These are phyloP conservation scores for Gnetum montanum DNA, from an alignment of 75 land plant genomes.

Conservation along the genomic window DNA sequence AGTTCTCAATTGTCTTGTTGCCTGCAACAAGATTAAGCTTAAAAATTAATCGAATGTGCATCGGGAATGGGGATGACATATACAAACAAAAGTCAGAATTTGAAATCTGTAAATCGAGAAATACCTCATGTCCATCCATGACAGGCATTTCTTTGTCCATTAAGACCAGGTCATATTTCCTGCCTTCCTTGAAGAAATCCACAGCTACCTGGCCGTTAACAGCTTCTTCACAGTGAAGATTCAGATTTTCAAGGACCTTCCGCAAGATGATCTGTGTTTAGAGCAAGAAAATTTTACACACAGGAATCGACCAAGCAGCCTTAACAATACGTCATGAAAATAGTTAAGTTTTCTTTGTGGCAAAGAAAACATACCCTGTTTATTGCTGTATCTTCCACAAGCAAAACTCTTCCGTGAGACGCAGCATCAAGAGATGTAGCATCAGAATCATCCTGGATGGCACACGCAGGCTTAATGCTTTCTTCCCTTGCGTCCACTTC, in stretches of 20 bases:
- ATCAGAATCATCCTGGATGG: not conserved
- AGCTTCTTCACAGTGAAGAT: slow-evolving; percentile 47
- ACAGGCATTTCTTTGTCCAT: slow-evolving; percentile 70
- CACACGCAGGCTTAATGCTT: not conserved
- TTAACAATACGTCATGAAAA: too few species aligned
- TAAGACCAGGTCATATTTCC: slow-evolving; percentile 36
- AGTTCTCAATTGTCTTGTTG: slow-evolving; percentile 33
- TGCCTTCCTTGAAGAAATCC: slow-evolving; percentile 32
- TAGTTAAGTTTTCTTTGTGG: too few species aligned
- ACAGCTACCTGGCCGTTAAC: slow-evolving; percentile 52
- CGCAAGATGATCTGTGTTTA: slow-evolving; percentile 37
- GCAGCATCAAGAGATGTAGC: not conserved
- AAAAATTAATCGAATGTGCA: not conserved
- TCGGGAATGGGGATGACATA: too few species aligned
- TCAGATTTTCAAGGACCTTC: slow-evolving; percentile 31
- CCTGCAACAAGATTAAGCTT: slow-evolving; percentile 9
- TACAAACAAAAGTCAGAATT: not conserved
- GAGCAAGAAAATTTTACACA: not conserved
- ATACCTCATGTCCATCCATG: slow-evolving; percentile 62
- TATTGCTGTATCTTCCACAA: slow-evolving; percentile 32
- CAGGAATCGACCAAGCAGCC: too few species aligned
- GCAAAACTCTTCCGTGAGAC: slow-evolving; percentile 15
- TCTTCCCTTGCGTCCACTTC: not conserved
- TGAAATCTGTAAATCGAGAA: not conserved
- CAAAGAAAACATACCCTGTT: slow-evolving; percentile 24